These are phyloP conservation scores for Xylona heveae DNA, from an alignment of 495 filamentous ascomycete genomes.

Conservation along the genomic window DNA sequence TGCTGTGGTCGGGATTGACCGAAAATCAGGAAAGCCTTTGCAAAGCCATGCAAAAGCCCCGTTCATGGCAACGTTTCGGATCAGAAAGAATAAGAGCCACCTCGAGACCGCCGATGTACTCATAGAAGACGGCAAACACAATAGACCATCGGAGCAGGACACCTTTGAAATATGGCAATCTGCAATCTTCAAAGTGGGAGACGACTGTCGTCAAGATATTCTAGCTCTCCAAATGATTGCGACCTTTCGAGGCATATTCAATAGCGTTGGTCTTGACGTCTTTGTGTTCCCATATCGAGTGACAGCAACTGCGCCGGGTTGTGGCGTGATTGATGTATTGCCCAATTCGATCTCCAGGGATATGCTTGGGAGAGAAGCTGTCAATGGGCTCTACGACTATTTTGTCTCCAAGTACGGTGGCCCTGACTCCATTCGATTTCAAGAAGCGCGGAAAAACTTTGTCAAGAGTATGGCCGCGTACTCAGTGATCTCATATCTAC, in stretches of 20 bases:
- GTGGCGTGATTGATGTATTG: conserved; percentile 92
- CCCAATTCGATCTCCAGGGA: conserved; percentile 96
- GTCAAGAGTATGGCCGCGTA: conserved; percentile 99
- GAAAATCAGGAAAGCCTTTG: conserved; percentile 89
- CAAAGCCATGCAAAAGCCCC: conserved; percentile 97
- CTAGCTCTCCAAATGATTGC: conserved; percentile 95
- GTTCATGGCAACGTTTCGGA: conserved; percentile 96
- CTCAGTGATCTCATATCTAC: conserved; percentile 86
- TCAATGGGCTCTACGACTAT: conserved; percentile 95
- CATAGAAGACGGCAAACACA: conserved; percentile 15
- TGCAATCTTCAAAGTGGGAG: conserved; percentile 98
- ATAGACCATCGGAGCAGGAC: conserved; percentile 12
- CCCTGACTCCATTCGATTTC: conserved; percentile 82
- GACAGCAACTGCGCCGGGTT: conserved; percentile 94
- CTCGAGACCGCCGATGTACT: conserved; percentile 25
- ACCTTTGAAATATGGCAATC: conserved; percentile 91
- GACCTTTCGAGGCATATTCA: conserved; percentile 90
- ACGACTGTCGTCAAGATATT: conserved; percentile 95
- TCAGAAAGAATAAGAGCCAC: conserved; percentile 51
- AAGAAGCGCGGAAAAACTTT: conserved; percentile 89
- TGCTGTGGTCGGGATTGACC: conserved; percentile 89
- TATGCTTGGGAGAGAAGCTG: conserved; percentile 93
- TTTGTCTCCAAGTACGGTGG: conserved; percentile 94
- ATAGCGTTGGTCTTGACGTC: conserved; percentile 80
- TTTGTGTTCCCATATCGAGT: conserved; percentile 96